Conservation (phyloP, 805 yeast genomes). For the Saturnispora sanitii region DNA sequence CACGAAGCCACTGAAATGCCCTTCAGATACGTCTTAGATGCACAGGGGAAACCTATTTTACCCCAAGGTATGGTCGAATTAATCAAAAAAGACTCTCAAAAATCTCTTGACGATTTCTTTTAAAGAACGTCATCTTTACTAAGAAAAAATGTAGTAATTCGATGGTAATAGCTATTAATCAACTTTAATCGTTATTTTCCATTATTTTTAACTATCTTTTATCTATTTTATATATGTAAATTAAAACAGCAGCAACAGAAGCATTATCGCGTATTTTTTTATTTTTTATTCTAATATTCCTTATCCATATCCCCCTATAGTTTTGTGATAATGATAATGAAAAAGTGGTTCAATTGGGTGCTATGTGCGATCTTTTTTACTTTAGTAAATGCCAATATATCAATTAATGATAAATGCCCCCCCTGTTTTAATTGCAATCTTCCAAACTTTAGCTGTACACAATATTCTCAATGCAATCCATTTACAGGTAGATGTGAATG, state of each 20-base stretch:
- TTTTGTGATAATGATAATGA: background rate
- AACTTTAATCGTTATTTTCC: no score
- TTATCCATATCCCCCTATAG: background rate
- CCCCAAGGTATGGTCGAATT: slow-evolving; percentile 88
- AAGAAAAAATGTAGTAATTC: background rate
- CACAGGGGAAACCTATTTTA: slow-evolving; percentile 60
- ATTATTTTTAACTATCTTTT: background rate
- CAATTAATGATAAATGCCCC: slow-evolving; percentile 46
- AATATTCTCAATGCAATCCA: slow-evolving; percentile 79
- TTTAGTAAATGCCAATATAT: background rate
- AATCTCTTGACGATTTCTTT: slow-evolving; percentile 63
- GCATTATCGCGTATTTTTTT: background rate
- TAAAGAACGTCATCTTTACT: slow-evolving; percentile 10
- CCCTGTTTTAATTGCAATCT: slow-evolving; percentile 94
- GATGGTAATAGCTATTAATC: background rate
- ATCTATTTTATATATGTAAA: no score
- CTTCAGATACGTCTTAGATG: slow-evolving; percentile 73
- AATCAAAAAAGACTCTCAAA: slow-evolving; percentile 78
- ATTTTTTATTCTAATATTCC: background rate
- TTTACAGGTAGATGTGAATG: slow-evolving; percentile 90
- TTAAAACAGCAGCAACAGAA: background rate
- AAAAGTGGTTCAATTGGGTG: background rate
- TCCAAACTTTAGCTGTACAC: slow-evolving; percentile 84
- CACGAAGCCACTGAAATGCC: slow-evolving; percentile 98
- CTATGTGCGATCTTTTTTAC: background rate